Base-by-base conservation (phyloP, 176 grass and related monocot species). In the Tillandsia fasciculata region DNA sequence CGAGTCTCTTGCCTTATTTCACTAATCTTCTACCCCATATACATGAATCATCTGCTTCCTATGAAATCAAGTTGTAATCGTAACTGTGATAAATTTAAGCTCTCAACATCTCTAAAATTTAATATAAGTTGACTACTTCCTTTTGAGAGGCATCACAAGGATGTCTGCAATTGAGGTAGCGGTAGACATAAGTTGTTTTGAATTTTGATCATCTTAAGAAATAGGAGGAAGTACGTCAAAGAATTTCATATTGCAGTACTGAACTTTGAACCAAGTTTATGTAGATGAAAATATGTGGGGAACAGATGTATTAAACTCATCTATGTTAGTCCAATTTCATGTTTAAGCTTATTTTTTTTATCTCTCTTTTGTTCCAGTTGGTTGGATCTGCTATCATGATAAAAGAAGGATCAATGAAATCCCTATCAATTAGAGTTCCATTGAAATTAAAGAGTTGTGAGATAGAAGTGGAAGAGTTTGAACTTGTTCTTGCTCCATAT, bases 361-460 rank as follows among this genome's bases (percentile, higher is more conserved):
- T 27, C 5, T 76, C 8, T 78, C 61, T 83, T 66, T 22, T 51
- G 49, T 89, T 87, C 77, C 94, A 99, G 94, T 74, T 99, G 57
- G 68, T 76, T 47, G 80, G 82, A 57, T 78, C 80, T 50, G 49
- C 84, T 67, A 63, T 99, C 50, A 76, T 77, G 79, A 69, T 93
- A 71, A 93, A 99, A 80, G 94, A 99, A 87, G 94, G 94, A 86
- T 93, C 89, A 0, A 87, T 99, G 71, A 93, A 87, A 80, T 99
- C 87, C 11, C 77, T 99, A 63, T 72, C 86, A 64, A 82, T 99
- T 76, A 99, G 74, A 89, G 83, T 96, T 51, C 81, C 86, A 51
- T 69, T 88, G 56, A 87, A 82, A 13, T 64, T 80, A 9, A 87
- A 82, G 56, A 86, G 78, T 64, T 90, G 86, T 8, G 86, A 99